Base-by-base conservation (phyloP, 2,329 filamentous ascomycete genomes). In the Aspergillus felis region DNA sequence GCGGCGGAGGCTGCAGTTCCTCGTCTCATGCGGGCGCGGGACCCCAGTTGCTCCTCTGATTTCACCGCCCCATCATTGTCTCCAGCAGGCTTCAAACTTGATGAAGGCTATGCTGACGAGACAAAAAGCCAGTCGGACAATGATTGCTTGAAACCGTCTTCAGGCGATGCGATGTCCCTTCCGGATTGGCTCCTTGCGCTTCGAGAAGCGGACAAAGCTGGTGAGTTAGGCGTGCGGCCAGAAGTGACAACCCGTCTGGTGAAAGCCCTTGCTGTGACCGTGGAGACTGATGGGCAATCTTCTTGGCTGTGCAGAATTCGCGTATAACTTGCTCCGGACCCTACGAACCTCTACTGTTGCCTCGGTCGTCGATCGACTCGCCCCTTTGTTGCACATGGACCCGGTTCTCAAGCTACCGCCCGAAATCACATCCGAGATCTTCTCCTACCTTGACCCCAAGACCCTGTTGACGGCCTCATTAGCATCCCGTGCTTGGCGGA, bases 81-180 rank as follows among this genome's bases (percentile, higher is more conserved):
- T n/a, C 64, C 70, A 20, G 66, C 44, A 27, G 44, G 83, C 32
- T 80, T 83, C 63, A 79, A 87, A 72, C 83, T 91, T 57, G 91
- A 95, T 77, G 91, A 95, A 77, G 91, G 91, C 67, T 95, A 94
- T 73, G 92, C 90, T 5, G 90, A 94, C 71, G 90, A 92, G 51
- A 84, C 82, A 2, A 74, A 79, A 59, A 85, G 74, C 57, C 75
- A 76, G 60, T 64, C 72, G 51, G 77, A 77, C 51, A 73, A 74
- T 61, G 75, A 76, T 35, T 64, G 70, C 4, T 51, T 58, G 46
- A 71, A 71, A 24, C 67, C 72, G 46, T 63, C 70, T 50, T 62
- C 68, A 54, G 74, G 77, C 55, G 73, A 76, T 60, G 73, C 73
- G 46, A 71, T 75, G 65, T 66, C 70, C 56, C 76, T 85, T 59